Evolutionary conservation across 805 yeast species (phyloP).

Genomic region (Pichia eremophila): DNA sequence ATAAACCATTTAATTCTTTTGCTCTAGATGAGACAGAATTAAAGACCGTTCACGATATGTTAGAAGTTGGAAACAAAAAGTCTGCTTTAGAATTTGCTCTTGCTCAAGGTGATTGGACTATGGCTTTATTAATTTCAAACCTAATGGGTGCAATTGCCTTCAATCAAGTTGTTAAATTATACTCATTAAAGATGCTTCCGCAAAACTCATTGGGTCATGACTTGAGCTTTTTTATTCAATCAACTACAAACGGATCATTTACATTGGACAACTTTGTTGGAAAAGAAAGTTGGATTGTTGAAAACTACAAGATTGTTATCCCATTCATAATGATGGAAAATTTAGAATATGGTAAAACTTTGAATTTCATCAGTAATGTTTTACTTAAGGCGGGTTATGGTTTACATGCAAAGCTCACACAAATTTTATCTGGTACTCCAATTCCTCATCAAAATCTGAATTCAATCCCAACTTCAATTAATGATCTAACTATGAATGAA

Average conservation of each 20-base stretch:
- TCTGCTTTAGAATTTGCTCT: slow-evolving; percentile 59
- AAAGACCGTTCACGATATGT: slow-evolving; percentile 25
- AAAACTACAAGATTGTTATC: slow-evolving; percentile 21
- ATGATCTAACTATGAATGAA: slow-evolving; percentile 51
- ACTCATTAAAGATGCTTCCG: slow-evolving; percentile 14
- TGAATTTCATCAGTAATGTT: slow-evolving; percentile 27
- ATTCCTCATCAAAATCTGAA: slow-evolving; percentile 15
- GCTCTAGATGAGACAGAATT: slow-evolving; percentile 19
- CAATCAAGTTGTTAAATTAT: slow-evolving; percentile 36
- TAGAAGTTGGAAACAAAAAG: slow-evolving; percentile 56
- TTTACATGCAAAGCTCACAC: slow-evolving; percentile 33
- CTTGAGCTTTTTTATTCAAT: slow-evolving; percentile 22
- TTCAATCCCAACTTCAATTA: slow-evolving; percentile 26
- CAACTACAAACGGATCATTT: slow-evolving; percentile 13
- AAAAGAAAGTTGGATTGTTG: slow-evolving; percentile 22
- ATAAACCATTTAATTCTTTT: slow-evolving; percentile 19
- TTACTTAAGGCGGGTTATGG: slow-evolving; percentile 28
- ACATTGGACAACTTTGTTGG: slow-evolving; percentile 15
- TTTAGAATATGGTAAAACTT: slow-evolving; percentile 14
- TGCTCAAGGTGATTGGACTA: slow-evolving; percentile 60
- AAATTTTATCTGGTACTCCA: slow-evolving; percentile 24
- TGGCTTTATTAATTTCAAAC: slow-evolving; percentile 65
- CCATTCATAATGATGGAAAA: slow-evolving; percentile 24
- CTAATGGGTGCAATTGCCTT: slow-evolving; percentile 48
- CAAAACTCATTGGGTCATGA: slow-evolving; percentile 18